Base-by-base conservation (phyloP, 2,329 filamentous ascomycete genomes). In the Bipolaris zeicola region DNA sequence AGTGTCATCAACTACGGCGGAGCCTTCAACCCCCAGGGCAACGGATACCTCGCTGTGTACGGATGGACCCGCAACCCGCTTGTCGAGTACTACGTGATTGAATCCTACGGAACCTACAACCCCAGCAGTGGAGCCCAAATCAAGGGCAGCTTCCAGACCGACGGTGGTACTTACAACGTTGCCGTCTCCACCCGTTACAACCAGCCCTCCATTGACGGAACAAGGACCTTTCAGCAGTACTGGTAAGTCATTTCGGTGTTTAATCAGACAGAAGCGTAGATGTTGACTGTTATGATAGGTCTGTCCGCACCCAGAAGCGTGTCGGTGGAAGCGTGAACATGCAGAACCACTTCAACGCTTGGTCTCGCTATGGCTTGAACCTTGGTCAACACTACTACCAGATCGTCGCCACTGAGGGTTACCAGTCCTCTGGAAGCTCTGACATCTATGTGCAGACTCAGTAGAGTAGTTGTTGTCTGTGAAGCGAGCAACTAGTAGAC, bases 61-160 rank as follows among this genome's bases (percentile, higher is more conserved):
- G 83, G 83, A 31, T 86, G 84, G 82, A 83, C 80, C 7, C 76
- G 69, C 10, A 77, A 77, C 65, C 81, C 82, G 0, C 74, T 84
- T 14, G 75, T 85, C 62, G 83, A 85, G 63, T 85, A 85, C 76
- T 85, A 85, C 71, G 79, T 86, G 52, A 76, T 85, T 60, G 83
- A 86, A 60, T 73, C 74, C 18, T 81, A 79, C 66, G 81, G 80
- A 52, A 77, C 77, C 55, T 77, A 79, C 62, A 78, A 77, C 24
- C 80, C 81, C 5, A 75, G 76, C 61, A 77, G 78, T 60, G 79
- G 73, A 13, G 54, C 65, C 18, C 79, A 76, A 3, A 67, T 72
- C 52, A 80, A 80, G 61, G 83, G 83, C 13, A 80, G 78, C 49
- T 77, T 85, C 57, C 78, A 75, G 14, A 76, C 71, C 31, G 83